Percentiles rank a stretch among this genome's conserved stretches.
Conservation (phyloP, 306 rosid genomes). For the Quercus glauca region DNA sequence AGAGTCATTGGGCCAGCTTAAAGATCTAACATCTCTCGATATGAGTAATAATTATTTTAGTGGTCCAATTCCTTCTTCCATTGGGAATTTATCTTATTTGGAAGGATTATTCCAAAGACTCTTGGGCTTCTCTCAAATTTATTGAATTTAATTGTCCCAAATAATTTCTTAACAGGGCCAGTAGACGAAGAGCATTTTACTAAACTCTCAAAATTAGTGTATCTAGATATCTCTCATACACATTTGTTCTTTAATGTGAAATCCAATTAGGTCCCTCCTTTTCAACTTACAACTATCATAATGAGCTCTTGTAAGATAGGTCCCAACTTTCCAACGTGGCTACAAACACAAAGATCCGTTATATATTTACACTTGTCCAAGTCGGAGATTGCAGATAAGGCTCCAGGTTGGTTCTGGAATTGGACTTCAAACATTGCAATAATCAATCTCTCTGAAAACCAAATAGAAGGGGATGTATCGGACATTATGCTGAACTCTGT, state of each 20-base stretch:
- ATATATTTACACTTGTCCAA: conserved; percentile 10
- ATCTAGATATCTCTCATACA: too few relatives aligned
- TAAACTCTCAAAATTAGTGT: rapidly evolving
- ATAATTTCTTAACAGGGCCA: too few relatives aligned
- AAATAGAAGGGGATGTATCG: conserved; percentile 25
- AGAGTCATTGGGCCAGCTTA: too few relatives aligned
- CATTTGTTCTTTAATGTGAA: too few relatives aligned
- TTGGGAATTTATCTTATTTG: too few relatives aligned
- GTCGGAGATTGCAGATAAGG: conserved; percentile 24
- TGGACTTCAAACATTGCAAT: background rate
- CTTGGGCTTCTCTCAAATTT: too few relatives aligned
- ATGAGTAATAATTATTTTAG: rapidly evolving
- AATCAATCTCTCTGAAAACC: conserved; percentile 29
- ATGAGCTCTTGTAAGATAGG: conserved; percentile 30
- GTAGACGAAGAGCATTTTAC: too few relatives aligned
- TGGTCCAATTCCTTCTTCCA: too few relatives aligned
- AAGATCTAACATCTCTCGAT: too few relatives aligned
- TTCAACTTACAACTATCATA: rapidly evolving
- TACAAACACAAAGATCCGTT: conserved; percentile 7
- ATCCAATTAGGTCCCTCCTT: too few relatives aligned
- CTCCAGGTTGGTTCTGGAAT: conserved; percentile 42
- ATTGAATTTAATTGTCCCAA: rapidly evolving
- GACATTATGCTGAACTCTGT: background rate
- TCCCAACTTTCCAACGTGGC: conserved; percentile 38
- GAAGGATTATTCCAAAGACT: too few relatives aligned